Evolutionary conservation across 768 basidiomycete species (phyloP).

Genomic region (Psilocybe sp.): DNA sequence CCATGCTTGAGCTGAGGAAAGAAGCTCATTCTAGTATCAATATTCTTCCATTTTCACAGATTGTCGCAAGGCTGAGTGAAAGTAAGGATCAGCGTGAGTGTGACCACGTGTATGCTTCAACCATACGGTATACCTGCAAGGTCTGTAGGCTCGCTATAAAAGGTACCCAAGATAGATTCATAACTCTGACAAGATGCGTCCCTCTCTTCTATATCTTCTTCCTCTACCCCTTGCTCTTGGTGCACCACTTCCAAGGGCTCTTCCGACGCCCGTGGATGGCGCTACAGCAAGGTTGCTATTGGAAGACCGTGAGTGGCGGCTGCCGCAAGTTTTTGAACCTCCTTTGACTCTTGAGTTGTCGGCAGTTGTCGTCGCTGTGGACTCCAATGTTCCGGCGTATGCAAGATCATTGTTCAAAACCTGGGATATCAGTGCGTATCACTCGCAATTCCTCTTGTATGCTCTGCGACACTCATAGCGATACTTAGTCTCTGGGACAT

Average conservation of each 20-base stretch:
- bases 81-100: too few species aligned
- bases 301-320: conserved; percentile 12
- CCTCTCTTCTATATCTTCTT: conserved; percentile 1
- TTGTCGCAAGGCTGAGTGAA: too few species aligned
- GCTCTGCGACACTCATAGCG: neutral
- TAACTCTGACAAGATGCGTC: conserved; percentile 3
- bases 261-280: conserved; percentile 18
- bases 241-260: conserved; percentile 10
- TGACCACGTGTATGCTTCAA: too few species aligned
- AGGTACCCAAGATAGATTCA: too few species aligned
- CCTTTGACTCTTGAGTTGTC: neutral
- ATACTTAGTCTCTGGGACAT: conserved; percentile 40
- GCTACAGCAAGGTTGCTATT: conserved; percentile 18
- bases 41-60: too few species aligned
- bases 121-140: too few species aligned
- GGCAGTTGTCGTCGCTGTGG: conserved; percentile 36
- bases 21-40: too few species aligned
- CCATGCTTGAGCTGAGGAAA: too few species aligned
- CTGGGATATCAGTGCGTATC: conserved; percentile 42
- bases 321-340: neutral
- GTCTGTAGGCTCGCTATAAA: too few species aligned
- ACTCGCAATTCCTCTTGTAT: neutral
- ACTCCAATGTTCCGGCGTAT: conserved; percentile 41
- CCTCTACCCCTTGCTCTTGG: neutral
- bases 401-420: conserved; percentile 38